Percentiles rank a stretch among this genome's conserved stretches.
Evolutionary conservation across 176 grass and related monocot species (phyloP).

Genomic region (Tillandsia fasciculata): DNA sequence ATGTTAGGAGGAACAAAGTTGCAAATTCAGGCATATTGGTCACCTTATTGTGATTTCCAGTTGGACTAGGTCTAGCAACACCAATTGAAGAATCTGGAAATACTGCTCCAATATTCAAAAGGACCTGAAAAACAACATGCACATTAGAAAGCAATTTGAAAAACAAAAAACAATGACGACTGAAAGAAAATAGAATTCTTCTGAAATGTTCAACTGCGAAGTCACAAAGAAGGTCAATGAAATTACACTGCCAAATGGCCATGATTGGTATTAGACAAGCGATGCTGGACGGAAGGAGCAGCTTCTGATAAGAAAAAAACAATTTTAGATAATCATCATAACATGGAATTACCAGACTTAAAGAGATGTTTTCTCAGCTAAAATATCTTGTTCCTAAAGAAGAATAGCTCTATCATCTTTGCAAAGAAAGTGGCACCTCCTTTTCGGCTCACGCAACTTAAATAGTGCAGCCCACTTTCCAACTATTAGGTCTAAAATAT

Average conservation of each 20-base stretch:
- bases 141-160: slow-evolving; percentile 14
- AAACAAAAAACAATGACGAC: background rate
- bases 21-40: slow-evolving; percentile 1
- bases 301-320: slow-evolving; percentile 30
- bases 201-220: background rate
- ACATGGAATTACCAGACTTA: too few relatives aligned
- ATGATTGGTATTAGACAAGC: slow-evolving; percentile 22
- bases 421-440: too few relatives aligned
- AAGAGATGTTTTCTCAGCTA: slow-evolving; percentile 1
- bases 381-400: background rate
- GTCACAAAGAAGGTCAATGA: background rate
- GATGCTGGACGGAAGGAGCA: slow-evolving; percentile 7
- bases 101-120: slow-evolving; percentile 4
- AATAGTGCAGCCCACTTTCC: too few relatives aligned
- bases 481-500: too few relatives aligned
- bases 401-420: too few relatives aligned
- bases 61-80: background rate
- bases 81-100: slow-evolving; percentile 3
- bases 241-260: slow-evolving; percentile 33
- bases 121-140: slow-evolving; percentile 20
- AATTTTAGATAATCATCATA: background rate
- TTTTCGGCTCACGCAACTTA: too few relatives aligned
- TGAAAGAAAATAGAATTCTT: background rate
- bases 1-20: background rate
- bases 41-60: slow-evolving; percentile 17